Evolutionary conservation across 192 early-diverging fungal genomes (phyloP).

Genomic region (Mortierella antarctica): DNA sequence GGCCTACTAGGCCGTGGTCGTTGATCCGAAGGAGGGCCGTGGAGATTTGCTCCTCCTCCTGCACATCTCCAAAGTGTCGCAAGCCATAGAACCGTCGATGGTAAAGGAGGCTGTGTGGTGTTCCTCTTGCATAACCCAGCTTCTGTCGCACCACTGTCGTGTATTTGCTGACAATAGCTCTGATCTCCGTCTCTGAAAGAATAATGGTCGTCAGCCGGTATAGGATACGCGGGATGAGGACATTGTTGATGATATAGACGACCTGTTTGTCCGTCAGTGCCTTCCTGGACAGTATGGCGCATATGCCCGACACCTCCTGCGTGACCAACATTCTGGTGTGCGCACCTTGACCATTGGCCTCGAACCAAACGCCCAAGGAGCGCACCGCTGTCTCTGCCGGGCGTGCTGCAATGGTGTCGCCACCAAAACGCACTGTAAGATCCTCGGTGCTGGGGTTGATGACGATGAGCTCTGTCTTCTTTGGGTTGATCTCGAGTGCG

Average conservation of each 20-base stretch:
- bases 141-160: background rate
- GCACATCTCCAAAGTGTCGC: constrained; percentile 13
- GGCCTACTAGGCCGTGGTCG: background rate
- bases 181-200: background rate
- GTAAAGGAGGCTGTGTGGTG: constrained; percentile 17
- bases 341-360: constrained; percentile 3
- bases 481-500: constrained; percentile 30
- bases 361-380: constrained; percentile 14
- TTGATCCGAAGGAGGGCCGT: background rate
- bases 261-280: constrained; percentile 26
- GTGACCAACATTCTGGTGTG: background rate
- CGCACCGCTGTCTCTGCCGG: background rate
- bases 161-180: constrained; percentile 3
- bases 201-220: constrained; percentile 20
- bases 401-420: background rate
- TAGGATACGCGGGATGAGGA: constrained; percentile 15
- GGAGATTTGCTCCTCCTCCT: constrained; percentile 3
- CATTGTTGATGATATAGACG: constrained; percentile 37
- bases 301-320: constrained; percentile 3
- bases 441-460: background rate
- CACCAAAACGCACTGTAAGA: background rate
- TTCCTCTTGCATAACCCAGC: background rate
- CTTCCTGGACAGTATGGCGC: background rate
- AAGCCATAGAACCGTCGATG: constrained; percentile 30
- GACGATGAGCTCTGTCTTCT: constrained; percentile 26